Evolutionary conservation across 768 basidiomycete genomes (phyloP).

Genomic region (Psilocybe sp.): DNA sequence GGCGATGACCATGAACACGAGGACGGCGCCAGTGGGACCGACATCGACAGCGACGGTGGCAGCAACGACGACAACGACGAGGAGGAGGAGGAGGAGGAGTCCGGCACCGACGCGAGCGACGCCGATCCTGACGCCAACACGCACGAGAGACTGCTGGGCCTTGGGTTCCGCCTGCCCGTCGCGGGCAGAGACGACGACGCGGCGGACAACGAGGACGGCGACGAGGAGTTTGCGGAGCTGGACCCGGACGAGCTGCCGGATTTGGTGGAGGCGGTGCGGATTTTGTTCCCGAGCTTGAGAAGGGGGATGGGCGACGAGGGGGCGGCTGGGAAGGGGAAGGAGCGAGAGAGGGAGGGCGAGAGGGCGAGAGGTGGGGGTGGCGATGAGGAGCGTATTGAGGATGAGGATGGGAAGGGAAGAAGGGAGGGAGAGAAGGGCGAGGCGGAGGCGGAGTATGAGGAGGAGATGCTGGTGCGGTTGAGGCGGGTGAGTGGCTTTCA

Average conservation of each 20-base stretch:
- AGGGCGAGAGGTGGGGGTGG: conserved; percentile 19
- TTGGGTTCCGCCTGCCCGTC: too few relatives aligned
- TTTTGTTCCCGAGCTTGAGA: conserved; percentile 64
- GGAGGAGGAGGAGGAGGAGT: conserved; percentile 11
- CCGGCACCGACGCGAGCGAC: too few relatives aligned
- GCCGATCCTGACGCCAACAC: too few relatives aligned
- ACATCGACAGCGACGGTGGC: too few relatives aligned
- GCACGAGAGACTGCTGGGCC: too few relatives aligned
- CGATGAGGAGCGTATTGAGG: too few relatives aligned
- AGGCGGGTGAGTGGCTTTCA: conserved; percentile 50
- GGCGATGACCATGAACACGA: too few relatives aligned
- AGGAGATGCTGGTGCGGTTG: conserved; percentile 72
- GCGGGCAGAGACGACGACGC: too few relatives aligned
- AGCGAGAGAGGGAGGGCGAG: conserved; percentile 60
- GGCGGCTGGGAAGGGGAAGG: conserved; percentile 72
- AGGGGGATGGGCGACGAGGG: conserved; percentile 70
- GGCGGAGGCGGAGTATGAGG: conserved; percentile 69
- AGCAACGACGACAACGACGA: too few relatives aligned
- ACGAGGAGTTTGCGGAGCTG: conserved; percentile 52
- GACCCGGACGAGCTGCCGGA: conserved; percentile 78
- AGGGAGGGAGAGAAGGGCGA: too few relatives aligned
- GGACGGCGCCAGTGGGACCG: too few relatives aligned
- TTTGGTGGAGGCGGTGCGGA: conserved; percentile 58
- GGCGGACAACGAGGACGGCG: conserved; percentile 19
- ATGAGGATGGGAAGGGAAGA: too few relatives aligned